Evolutionary conservation across 2,329 filamentous ascomycete species (phyloP).

Genomic region (Fusarium sp.): DNA sequence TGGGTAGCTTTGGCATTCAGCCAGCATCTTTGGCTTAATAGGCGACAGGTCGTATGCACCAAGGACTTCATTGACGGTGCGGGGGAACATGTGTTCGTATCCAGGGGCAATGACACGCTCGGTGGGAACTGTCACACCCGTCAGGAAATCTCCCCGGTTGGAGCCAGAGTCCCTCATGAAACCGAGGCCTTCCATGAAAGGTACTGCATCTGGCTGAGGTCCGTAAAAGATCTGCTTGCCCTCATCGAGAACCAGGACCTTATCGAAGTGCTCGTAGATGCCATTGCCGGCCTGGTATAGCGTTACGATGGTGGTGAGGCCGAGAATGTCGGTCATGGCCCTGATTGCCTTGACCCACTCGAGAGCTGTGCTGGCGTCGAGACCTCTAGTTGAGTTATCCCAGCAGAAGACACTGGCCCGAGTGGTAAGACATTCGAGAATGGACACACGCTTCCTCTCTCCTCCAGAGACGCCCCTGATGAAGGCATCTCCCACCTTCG

Average conservation of each 20-base stretch:
- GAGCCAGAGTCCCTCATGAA: conserved; percentile 66
- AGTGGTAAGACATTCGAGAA: conserved; percentile 47
- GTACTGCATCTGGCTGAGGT: conserved; percentile 31
- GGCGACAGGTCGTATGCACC: conserved; percentile 45
- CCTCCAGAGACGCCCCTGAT: conserved; percentile 67
- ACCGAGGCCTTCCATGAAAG: conserved; percentile 54
- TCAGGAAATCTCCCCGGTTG: conserved; percentile 80
- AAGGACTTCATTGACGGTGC: conserved; percentile 52
- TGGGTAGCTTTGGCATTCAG: conserved; percentile 47
- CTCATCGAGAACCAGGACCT: conserved; percentile 75
- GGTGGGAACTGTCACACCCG: conserved; percentile 55
- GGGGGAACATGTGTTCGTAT: conserved; percentile 46
- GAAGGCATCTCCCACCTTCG: conserved; percentile 76
- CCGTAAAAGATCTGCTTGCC: conserved; percentile 70
- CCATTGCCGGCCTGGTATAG: conserved; percentile 70
- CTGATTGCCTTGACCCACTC: conserved; percentile 74
- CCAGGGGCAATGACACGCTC: conserved; percentile 50
- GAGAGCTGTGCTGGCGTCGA: conserved; percentile 73
- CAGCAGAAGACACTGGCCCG: conserved; percentile 71
- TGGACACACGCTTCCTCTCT: conserved; percentile 58
- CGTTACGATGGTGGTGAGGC: conserved; percentile 69
- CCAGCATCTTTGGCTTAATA: conserved; percentile 39
- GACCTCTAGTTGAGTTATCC: conserved; percentile 75
- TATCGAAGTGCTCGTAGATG: conserved; percentile 67
- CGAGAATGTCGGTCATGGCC: conserved; percentile 68